phyloP scores from a whole-genome alignment of 164 flowering plant genomes.

The Liriodendron chinense region DNA sequence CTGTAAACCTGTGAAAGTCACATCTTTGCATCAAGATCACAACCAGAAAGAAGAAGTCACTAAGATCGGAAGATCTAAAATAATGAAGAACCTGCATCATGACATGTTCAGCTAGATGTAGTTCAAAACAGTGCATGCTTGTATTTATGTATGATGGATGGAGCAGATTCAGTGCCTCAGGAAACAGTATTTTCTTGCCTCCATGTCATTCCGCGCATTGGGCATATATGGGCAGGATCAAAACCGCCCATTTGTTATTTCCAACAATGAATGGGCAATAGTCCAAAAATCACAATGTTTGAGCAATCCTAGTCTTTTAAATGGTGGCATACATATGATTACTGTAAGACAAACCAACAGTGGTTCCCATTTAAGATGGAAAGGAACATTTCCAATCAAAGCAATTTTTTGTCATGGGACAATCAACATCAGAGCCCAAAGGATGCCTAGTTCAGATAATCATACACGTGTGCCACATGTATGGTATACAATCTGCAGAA shows the following conservation, averaged over 20 bases:
- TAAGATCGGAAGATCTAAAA: neutral
- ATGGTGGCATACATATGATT: neutral
- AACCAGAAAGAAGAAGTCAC: conserved; percentile 10
- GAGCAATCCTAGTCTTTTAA: too few relatives aligned
- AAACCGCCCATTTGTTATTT: neutral
- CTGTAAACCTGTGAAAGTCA: conserved; percentile 62
- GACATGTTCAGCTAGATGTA: neutral
- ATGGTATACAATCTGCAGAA: neutral
- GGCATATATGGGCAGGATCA: neutral
- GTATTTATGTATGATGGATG: neutral
- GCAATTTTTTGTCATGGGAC: neutral
- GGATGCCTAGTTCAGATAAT: neutral
- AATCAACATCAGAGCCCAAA: too few relatives aligned
- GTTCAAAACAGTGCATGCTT: neutral
- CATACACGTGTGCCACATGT: neutral
- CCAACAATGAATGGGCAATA: too few relatives aligned
- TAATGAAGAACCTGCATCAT: neutral
- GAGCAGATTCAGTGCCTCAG: neutral
- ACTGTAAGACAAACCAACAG: neutral
- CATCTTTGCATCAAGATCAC: neutral
- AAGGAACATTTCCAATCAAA: neutral
- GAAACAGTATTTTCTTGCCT: neutral
- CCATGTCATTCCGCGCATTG: neutral
- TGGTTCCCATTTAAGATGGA: neutral
- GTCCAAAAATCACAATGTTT: too few relatives aligned